These are phyloP conservation scores for Globisporangium mamillatum DNA, from an alignment of 352 stramenopile genomes.

Conservation along the genomic window DNA sequence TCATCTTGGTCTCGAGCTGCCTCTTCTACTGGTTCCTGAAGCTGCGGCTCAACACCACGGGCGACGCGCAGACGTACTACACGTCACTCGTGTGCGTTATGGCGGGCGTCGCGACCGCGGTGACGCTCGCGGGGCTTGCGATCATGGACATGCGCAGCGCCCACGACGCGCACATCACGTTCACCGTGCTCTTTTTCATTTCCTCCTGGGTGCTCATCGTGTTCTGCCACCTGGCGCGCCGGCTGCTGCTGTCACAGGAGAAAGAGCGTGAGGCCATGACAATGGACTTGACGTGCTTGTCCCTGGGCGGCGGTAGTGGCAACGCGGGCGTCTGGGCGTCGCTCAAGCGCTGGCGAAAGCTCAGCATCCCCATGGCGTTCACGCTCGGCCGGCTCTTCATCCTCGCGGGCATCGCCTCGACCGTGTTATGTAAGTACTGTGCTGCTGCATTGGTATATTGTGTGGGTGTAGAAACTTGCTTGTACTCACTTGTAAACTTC, in stretches of 20 bases:
- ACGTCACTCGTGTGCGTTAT: slow-evolving; percentile 26
- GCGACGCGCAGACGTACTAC: background rate
- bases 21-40: slow-evolving; percentile 76
- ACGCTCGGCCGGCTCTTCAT: slow-evolving; percentile 49
- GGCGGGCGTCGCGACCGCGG: slow-evolving; percentile 27
- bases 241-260: slow-evolving; percentile 32
- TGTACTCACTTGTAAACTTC: background rate
- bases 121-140: slow-evolving; percentile 63
- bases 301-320: background rate
- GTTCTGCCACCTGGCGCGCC: slow-evolving; percentile 45
- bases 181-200: slow-evolving; percentile 78
- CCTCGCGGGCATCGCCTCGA: slow-evolving; percentile 47
- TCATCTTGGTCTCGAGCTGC: slow-evolving; percentile 52
- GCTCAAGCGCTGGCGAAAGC: slow-evolving; percentile 48
- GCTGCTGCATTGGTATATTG: background rate
- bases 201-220: slow-evolving; percentile 66
- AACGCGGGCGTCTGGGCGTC: slow-evolving; percentile 25
- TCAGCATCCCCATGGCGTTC: slow-evolving; percentile 50
- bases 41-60: slow-evolving; percentile 29
- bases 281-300: background rate
- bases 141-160: slow-evolving; percentile 75
- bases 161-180: slow-evolving; percentile 70
- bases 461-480: background rate
- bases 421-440: slow-evolving; percentile 54
- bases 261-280: slow-evolving; percentile 20